These are phyloP conservation scores for Pilobolus umbonatus DNA, from an alignment of 192 early-diverging fungal species.

Conservation along the genomic window DNA sequence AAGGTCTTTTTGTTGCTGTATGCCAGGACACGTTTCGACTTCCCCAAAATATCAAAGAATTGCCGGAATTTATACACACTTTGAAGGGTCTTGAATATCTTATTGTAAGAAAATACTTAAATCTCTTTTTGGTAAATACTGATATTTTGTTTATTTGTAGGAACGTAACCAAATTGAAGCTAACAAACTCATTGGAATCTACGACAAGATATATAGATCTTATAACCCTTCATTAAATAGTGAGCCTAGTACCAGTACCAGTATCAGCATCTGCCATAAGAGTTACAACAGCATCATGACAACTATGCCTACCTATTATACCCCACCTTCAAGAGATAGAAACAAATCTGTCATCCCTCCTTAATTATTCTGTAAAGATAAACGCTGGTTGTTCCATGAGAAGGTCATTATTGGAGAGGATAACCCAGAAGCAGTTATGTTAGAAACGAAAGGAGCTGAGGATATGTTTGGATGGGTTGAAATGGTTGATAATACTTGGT, in stretches of 20 bases:
- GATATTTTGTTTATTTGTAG: slow-evolving; percentile 4
- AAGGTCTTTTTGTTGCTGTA: slow-evolving; percentile 1
- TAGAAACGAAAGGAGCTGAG: background rate
- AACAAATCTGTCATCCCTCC: background rate
- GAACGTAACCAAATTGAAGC: background rate
- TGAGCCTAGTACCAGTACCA: background rate
- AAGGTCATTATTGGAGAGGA: background rate
- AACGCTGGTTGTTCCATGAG: background rate
- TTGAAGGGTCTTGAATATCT: slow-evolving; percentile 5
- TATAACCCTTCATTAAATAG: background rate
- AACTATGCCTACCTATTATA: background rate
- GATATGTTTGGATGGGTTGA: slow-evolving; percentile 6
- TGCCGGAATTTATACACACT: background rate
- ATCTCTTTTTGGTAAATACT: background rate
- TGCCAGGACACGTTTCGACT: background rate
- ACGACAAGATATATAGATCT: background rate
- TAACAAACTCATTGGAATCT: background rate
- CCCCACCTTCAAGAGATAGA: background rate
- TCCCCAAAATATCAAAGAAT: slow-evolving; percentile 1
- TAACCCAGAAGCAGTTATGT: background rate
- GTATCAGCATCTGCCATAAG: no score
- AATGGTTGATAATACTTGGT: background rate
- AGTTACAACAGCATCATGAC: background rate
- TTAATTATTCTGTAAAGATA: slow-evolving; percentile 2
- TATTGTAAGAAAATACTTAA: slow-evolving; percentile 2